A percentile compares a stretch with the other conserved stretches of the same genome.
Evolutionary conservation across 768 basidiomycete genomes (phyloP).

Genomic region (Boletellus ananiceps): DNA sequence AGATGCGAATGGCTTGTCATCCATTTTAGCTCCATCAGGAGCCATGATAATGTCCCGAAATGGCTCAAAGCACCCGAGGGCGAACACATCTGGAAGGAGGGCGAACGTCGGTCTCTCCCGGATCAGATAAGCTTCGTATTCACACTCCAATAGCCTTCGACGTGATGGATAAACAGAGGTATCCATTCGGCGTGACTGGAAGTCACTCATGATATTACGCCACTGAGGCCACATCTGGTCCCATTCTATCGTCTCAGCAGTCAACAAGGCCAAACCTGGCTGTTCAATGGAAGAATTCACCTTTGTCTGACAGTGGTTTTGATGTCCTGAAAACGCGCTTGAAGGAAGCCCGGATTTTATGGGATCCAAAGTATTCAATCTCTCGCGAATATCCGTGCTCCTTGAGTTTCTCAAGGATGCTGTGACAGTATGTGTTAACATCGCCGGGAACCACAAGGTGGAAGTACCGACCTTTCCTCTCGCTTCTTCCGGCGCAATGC

Average conservation of each 20-base stretch:
- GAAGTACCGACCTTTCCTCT: background rate
- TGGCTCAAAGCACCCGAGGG: constrained; percentile 1
- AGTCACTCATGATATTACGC: background rate
- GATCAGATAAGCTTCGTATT: constrained; percentile 1
- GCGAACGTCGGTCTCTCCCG: background rate
- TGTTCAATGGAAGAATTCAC: background rate
- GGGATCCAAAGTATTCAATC: background rate
- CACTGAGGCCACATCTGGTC: constrained; percentile 4
- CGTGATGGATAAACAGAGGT: background rate
- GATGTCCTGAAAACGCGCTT: background rate
- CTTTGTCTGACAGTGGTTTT: constrained; percentile 5
- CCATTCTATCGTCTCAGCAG: constrained; percentile 5
- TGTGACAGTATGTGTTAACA: background rate
- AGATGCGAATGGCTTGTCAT: background rate
- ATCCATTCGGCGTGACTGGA: background rate
- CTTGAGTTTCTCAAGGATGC: constrained; percentile 7
- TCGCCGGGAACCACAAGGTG: no score
- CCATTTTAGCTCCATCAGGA: background rate
- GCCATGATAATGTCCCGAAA: constrained; percentile 8
- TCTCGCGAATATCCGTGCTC: constrained; percentile 7
- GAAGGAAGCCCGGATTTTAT: background rate
- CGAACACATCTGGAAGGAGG: constrained; percentile 10
- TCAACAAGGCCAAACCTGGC: background rate
- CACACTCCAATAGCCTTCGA: background rate
- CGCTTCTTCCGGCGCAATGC: background rate